These are phyloP conservation scores for Aquilaria malaccensis DNA, from an alignment of 345 rosid species.

Conservation along the genomic window DNA sequence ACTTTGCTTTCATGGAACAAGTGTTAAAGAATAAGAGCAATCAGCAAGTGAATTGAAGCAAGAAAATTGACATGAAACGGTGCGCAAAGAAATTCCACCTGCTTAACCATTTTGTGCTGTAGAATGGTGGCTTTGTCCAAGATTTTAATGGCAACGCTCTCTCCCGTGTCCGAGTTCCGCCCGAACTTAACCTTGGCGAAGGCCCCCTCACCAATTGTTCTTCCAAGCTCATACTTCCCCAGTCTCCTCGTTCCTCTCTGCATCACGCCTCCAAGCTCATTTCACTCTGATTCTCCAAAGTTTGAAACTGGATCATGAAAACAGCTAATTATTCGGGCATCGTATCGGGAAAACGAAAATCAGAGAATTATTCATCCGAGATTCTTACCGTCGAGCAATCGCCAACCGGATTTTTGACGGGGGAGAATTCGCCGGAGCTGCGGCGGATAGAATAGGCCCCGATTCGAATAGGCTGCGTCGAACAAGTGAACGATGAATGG, in stretches of 20 bases:
- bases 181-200: conserved; percentile 98
- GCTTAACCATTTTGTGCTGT: conserved; percentile 82
- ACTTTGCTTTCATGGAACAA: not conserved
- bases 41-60: not conserved
- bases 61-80: not conserved
- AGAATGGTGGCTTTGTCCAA: conserved; percentile 77
- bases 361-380: too few species aligned
- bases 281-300: not conserved
- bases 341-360: too few species aligned
- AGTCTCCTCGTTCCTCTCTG: conserved; percentile 39
- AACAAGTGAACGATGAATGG: too few species aligned
- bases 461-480: too few species aligned
- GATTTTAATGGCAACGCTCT: conserved; percentile 74
- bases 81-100: conserved; percentile 31
- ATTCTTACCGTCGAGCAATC: too few species aligned
- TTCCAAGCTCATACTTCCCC: conserved; percentile 82
- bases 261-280: conserved; percentile 27
- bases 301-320: too few species aligned
- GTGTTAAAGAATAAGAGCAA: not conserved
- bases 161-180: conserved; percentile 57
- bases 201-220: conserved; percentile 87
- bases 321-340: too few species aligned
- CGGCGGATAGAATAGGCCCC: too few species aligned
- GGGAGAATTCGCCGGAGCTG: too few species aligned
- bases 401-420: too few species aligned